Conservation (phyloP, 2,329 filamentous ascomycete genomes). For the Penicillium sp. region DNA sequence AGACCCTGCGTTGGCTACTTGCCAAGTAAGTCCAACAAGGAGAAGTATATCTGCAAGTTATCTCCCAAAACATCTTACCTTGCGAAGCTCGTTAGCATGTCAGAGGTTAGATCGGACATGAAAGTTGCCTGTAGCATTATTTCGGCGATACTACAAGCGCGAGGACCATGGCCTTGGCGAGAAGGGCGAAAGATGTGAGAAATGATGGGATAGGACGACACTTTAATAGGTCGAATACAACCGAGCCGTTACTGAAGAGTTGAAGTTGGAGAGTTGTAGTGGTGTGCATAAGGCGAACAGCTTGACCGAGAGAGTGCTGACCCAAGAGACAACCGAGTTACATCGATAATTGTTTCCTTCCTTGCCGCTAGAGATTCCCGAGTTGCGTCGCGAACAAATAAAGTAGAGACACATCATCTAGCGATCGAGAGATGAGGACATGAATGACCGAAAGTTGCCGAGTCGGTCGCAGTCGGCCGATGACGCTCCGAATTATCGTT, state of each 20-base stretch:
- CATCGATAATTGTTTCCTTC: conserved; percentile 41
- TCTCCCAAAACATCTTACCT: conserved; percentile 8
- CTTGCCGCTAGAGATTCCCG: conserved; percentile 41
- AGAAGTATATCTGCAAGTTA: neutral
- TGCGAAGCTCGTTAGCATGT: conserved; percentile 1
- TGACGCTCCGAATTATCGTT: conserved; percentile 35
- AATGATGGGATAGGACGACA: conserved; percentile 17
- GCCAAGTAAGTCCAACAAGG: neutral
- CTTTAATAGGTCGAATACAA: conserved; percentile 34
- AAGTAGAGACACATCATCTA: conserved; percentile 37
- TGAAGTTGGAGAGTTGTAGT: conserved; percentile 27
- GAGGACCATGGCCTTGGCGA: conserved; percentile 23
- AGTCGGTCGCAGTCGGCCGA: conserved; percentile 32
- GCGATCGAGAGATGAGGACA: conserved; percentile 36
- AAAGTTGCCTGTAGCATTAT: conserved; percentile 14
- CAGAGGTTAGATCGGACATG: conserved; percentile 8
- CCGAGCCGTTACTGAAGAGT: conserved; percentile 42
- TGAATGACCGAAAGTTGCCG: conserved; percentile 28
- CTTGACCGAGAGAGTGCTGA: conserved; percentile 38
- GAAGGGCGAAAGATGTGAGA: conserved; percentile 8
- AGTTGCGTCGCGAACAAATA: conserved; percentile 39
- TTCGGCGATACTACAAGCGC: conserved; percentile 24
- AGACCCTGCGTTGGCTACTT: neutral
- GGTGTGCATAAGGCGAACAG: conserved; percentile 36
- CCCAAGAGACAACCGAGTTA: conserved; percentile 45